These are phyloP conservation scores for Pythium dissotocum DNA, from an alignment of 352 stramenopile genomes.

Conservation along the genomic window DNA sequence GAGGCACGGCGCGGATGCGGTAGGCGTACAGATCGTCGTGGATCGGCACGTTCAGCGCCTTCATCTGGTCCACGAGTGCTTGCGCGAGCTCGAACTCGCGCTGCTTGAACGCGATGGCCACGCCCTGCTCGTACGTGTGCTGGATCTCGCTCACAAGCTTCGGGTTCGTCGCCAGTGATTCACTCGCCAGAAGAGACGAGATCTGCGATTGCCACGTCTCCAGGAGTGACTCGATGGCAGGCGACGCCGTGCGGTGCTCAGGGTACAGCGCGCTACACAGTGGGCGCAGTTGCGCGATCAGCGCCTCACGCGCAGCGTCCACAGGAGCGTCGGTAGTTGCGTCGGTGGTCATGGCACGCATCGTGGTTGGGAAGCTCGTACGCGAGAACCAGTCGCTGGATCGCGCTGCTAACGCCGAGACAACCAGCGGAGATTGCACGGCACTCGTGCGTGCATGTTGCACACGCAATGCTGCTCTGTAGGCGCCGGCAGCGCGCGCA, in stretches of 20 bases:
- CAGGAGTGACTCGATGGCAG: slow-evolving; percentile 29
- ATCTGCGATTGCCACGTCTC: slow-evolving; percentile 40
- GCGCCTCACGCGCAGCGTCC: slow-evolving; percentile 19
- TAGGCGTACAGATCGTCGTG: slow-evolving; percentile 47
- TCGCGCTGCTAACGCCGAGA: neutral
- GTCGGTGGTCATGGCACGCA: neutral
- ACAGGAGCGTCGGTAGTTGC: neutral
- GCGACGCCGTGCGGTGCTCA: slow-evolving; percentile 40
- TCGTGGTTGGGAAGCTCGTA: neutral
- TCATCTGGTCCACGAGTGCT: slow-evolving; percentile 50
- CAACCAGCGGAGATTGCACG: neutral
- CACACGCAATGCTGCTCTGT: neutral
- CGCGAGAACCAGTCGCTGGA: neutral
- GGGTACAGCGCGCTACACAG: slow-evolving; percentile 57
- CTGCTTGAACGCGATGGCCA: slow-evolving; percentile 77
- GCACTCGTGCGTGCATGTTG: neutral
- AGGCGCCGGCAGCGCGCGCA: neutral
- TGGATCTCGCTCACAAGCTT: slow-evolving; percentile 36
- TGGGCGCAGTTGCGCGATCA: slow-evolving; percentile 43
- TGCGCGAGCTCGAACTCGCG: slow-evolving; percentile 52
- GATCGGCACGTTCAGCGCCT: slow-evolving; percentile 33
- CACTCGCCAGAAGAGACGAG: slow-evolving; percentile 22
- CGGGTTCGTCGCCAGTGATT: neutral
- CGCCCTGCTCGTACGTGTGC: slow-evolving; percentile 58
- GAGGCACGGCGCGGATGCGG: slow-evolving; percentile 55